Evolutionary conservation across 495 filamentous ascomycete species (phyloP).

Genomic region (Trichocladium antarcticum): DNA sequence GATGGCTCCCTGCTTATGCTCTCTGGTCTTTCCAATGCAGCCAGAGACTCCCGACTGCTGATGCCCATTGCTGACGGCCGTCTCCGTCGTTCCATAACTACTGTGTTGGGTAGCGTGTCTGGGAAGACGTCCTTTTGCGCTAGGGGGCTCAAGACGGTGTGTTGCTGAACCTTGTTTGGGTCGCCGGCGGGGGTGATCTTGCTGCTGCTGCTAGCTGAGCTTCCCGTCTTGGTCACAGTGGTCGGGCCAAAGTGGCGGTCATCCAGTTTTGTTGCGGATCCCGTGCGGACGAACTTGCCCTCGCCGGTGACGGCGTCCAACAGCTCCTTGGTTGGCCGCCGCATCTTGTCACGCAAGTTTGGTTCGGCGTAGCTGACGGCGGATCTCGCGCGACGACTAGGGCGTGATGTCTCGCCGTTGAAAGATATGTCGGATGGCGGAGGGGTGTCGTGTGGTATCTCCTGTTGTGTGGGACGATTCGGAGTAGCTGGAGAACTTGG

Average conservation of each 20-base stretch:
- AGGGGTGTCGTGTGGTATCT: conserved; percentile 40
- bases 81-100: conserved; percentile 25
- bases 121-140: conserved; percentile 9
- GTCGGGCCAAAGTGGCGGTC: conserved; percentile 14
- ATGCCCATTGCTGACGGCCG: conserved; percentile 16
- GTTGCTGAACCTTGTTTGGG: neutral
- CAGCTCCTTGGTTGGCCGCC: conserved; percentile 63
- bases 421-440: conserved; percentile 45
- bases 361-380: conserved; percentile 78
- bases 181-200: neutral
- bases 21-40: neutral
- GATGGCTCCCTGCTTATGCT: neutral
- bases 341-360: conserved; percentile 78
- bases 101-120: conserved; percentile 18
- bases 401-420: conserved; percentile 41
- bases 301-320: conserved; percentile 57
- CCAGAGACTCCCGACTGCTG: neutral
- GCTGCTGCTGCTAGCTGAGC: neutral
- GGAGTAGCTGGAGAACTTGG: conserved; percentile 30
- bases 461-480: conserved; percentile 10
- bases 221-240: conserved; percentile 9
- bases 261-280: conserved; percentile 14
- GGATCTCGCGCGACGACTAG: conserved; percentile 52
- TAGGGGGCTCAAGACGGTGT: conserved; percentile 11
- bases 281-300: conserved; percentile 33